Percentiles rank a stretch among this genome's conserved stretches.
Evolutionary conservation across 345 rosid genomes (phyloP).

Genomic region (Excoecaria agallocha): DNA sequence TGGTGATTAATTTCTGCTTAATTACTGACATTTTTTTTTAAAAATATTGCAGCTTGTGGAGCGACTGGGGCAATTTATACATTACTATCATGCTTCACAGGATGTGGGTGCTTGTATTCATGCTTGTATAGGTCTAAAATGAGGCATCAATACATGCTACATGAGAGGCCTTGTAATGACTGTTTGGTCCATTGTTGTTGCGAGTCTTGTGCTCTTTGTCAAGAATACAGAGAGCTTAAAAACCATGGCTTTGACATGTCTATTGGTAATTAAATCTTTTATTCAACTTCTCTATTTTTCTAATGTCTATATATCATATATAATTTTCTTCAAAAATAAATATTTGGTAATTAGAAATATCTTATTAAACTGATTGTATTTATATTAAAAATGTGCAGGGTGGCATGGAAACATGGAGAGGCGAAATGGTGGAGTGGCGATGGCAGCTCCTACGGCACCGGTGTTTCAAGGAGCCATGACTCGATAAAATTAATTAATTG

Average conservation of each 20-base stretch:
- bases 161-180: constrained; percentile 22
- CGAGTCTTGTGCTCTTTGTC: constrained; percentile 39
- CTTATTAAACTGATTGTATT: too few species aligned
- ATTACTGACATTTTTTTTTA: too few species aligned
- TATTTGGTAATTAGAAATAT: too few species aligned
- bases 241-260: constrained; percentile 42
- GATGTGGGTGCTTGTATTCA: constrained; percentile 24
- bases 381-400: not conserved
- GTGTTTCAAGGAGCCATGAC: constrained; percentile 32
- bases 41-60: constrained; percentile 30
- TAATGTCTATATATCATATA: not conserved
- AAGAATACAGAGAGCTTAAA: constrained; percentile 43
- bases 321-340: too few species aligned
- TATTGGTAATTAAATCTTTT: constrained; percentile 17
- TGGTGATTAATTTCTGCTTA: not conserved
- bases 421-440: not conserved
- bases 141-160: constrained; percentile 28
- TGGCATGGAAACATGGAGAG: constrained; percentile 9
- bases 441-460: constrained; percentile 10
- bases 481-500: constrained; percentile 6
- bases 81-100: constrained; percentile 8
- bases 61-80: constrained; percentile 25
- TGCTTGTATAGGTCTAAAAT: constrained; percentile 29
- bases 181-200: constrained; percentile 36
- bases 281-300: not conserved